Evolutionary conservation across 257 asterid species (phyloP).

Genomic region (Echites panduratus): DNA sequence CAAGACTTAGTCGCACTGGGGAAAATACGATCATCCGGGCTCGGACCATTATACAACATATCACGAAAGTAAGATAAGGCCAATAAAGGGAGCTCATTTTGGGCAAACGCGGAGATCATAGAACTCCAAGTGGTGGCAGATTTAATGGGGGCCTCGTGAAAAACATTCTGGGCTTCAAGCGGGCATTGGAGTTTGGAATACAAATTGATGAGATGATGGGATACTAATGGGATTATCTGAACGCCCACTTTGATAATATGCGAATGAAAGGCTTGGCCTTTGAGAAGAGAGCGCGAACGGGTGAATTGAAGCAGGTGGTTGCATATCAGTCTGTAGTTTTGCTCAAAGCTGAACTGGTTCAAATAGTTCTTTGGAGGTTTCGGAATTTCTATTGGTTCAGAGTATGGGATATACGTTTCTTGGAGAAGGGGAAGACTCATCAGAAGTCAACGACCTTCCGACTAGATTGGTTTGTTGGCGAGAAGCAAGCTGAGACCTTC

Average conservation of each 20-base stretch:
- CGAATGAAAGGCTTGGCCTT: conserved; percentile 61
- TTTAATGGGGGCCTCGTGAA: conserved; percentile 47
- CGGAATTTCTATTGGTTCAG: not conserved
- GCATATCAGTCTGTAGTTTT: conserved; percentile 49
- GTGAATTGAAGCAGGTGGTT: conserved; percentile 42
- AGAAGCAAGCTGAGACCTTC: not conserved
- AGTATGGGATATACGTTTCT: conserved; percentile 8
- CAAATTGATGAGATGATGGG: conserved; percentile 73
- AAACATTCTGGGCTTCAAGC: conserved; percentile 39
- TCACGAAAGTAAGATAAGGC: conserved; percentile 47
- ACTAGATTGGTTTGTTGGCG: not conserved
- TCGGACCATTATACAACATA: conserved; percentile 38
- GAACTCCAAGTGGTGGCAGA: conserved; percentile 90
- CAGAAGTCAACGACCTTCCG: not conserved
- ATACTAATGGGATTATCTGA: conserved; percentile 48
- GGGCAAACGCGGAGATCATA: conserved; percentile 55
- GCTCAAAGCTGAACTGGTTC: conserved; percentile 37
- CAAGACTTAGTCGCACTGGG: conserved; percentile 66
- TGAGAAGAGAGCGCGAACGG: conserved; percentile 35
- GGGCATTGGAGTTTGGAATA: conserved; percentile 72
- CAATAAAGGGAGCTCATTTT: conserved; percentile 55
- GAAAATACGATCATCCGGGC: conserved; percentile 52
- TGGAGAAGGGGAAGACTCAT: conserved; percentile 35
- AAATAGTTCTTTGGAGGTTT: conserved; percentile 26
- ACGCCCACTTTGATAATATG: conserved; percentile 55